Percentiles rank a stretch among this genome's conserved stretches.
Conservation (phyloP, 768 basidiomycete genomes). For the Collybiopsis confluens region DNA sequence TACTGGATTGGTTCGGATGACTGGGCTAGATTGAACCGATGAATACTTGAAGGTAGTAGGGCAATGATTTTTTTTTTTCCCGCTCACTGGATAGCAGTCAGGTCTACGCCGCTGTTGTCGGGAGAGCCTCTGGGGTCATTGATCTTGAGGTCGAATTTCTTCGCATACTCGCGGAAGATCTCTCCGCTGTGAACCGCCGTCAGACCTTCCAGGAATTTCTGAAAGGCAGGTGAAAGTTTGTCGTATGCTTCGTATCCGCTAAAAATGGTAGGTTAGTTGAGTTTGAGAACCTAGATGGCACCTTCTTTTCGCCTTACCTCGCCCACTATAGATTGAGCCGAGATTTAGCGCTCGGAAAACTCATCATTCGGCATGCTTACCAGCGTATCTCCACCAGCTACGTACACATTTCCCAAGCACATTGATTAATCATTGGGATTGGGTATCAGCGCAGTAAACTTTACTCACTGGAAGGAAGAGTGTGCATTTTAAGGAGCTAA, state of each 20-base stretch:
- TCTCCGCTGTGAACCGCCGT: constrained; percentile 50
- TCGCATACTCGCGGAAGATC: constrained; percentile 36
- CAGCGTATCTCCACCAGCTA: constrained; percentile 40
- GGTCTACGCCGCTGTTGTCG: constrained; percentile 42
- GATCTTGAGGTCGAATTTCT: constrained; percentile 23
- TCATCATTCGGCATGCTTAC: constrained; percentile 18
- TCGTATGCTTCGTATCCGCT: constrained; percentile 64
- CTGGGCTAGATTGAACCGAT: constrained; percentile 27
- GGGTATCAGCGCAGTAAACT: background rate
- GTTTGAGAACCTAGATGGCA: no score
- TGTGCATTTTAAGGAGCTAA: constrained; percentile 38
- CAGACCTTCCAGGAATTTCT: constrained; percentile 53
- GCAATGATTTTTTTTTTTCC: background rate
- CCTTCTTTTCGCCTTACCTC: constrained; percentile 27
- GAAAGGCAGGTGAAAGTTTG: constrained; percentile 50
- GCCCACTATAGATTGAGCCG: constrained; percentile 27
- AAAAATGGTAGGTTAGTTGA: background rate
- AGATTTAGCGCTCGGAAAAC: background rate
- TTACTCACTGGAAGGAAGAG: constrained; percentile 29
- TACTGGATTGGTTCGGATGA: constrained; percentile 55
- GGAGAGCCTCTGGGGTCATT: constrained; percentile 47
- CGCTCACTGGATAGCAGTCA: constrained; percentile 48
- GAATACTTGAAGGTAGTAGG: background rate
- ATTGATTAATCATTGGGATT: background rate
- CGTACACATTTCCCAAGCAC: background rate